Conservation (phyloP, 2,329 filamentous ascomycete species). For the Trichophyton rubrum region DNA sequence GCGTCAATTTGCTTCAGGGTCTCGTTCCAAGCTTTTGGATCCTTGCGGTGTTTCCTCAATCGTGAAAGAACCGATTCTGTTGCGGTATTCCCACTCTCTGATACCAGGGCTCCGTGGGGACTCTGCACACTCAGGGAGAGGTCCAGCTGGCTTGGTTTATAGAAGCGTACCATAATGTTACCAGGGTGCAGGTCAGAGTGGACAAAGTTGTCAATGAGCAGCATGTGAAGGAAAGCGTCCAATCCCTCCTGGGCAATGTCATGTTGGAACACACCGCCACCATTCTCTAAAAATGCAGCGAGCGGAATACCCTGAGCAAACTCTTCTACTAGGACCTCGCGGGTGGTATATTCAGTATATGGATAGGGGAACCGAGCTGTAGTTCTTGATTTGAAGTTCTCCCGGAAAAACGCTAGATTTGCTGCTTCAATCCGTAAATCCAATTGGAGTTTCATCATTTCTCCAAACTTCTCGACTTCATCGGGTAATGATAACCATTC, state of each 20-base stretch:
- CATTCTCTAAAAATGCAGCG: slow-evolving; percentile 78
- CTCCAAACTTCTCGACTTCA: slow-evolving; percentile 84
- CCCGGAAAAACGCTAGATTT: slow-evolving; percentile 74
- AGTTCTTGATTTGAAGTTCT: slow-evolving; percentile 75
- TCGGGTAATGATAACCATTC: slow-evolving; percentile 95
- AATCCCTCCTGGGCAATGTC: slow-evolving; percentile 92
- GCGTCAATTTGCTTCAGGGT: slow-evolving; percentile 65
- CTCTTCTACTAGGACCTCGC: slow-evolving; percentile 86
- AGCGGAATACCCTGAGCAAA: slow-evolving; percentile 91
- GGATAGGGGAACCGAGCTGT: slow-evolving; percentile 97
- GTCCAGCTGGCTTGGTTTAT: slow-evolving; percentile 63
- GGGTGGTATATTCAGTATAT: slow-evolving; percentile 81
- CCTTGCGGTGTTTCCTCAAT: slow-evolving; percentile 58
- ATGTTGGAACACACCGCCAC: slow-evolving; percentile 81
- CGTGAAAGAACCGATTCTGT: slow-evolving; percentile 77
- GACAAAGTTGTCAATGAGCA: slow-evolving; percentile 93
- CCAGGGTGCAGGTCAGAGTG: slow-evolving; percentile 93
- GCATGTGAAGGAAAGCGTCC: slow-evolving; percentile 91
- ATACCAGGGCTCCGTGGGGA: slow-evolving; percentile 6
- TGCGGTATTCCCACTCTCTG: slow-evolving; percentile 31
- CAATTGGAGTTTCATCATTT: slow-evolving; percentile 98
- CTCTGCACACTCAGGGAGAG: slow-evolving; percentile 39
- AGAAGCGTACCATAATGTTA: slow-evolving; percentile 99
- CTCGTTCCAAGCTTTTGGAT: slow-evolving; percentile 57
- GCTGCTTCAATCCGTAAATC: slow-evolving; percentile 90